These are phyloP conservation scores for Moelleriella libera DNA, from an alignment of 2,329 filamentous ascomycete genomes.

Conservation along the genomic window DNA sequence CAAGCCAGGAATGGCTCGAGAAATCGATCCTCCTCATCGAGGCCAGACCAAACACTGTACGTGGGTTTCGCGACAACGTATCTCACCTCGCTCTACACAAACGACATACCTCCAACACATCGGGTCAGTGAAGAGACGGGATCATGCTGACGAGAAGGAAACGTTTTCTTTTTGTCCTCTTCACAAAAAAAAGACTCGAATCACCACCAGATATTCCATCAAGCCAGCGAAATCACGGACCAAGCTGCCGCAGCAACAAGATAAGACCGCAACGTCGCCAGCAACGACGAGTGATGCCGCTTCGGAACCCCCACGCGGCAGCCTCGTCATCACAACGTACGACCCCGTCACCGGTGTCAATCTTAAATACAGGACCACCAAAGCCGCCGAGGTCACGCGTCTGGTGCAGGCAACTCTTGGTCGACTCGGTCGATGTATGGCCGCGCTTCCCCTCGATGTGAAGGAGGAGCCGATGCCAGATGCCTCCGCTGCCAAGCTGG, in stretches of 20 bases:
- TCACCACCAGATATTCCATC: conserved; percentile 87
- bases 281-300: conserved; percentile 16
- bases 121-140: too few relatives aligned
- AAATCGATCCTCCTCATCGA: conserved; percentile 76
- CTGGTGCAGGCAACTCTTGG: conserved; percentile 61
- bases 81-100: background rate
- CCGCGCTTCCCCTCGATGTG: conserved; percentile 30
- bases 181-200: conserved; percentile 50
- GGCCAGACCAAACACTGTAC: conserved; percentile 72
- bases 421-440: conserved; percentile 56
- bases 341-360: conserved; percentile 69
- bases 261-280: background rate
- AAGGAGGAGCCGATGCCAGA: conserved; percentile 29
- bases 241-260: too few relatives aligned
- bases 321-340: conserved; percentile 77
- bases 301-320: conserved; percentile 39
- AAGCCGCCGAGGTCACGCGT: conserved; percentile 77
- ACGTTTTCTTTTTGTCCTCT: too few relatives aligned
- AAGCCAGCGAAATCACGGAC: conserved; percentile 16
- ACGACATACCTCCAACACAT: too few relatives aligned
- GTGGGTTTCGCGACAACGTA: background rate
- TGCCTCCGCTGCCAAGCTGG: conserved; percentile 12
- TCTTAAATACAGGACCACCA: conserved; percentile 84
- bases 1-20: conserved; percentile 81
- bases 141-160: too few relatives aligned